These are phyloP conservation scores for Ensete glaucum DNA, from an alignment of 176 grass and related monocot genomes.

Conservation along the genomic window DNA sequence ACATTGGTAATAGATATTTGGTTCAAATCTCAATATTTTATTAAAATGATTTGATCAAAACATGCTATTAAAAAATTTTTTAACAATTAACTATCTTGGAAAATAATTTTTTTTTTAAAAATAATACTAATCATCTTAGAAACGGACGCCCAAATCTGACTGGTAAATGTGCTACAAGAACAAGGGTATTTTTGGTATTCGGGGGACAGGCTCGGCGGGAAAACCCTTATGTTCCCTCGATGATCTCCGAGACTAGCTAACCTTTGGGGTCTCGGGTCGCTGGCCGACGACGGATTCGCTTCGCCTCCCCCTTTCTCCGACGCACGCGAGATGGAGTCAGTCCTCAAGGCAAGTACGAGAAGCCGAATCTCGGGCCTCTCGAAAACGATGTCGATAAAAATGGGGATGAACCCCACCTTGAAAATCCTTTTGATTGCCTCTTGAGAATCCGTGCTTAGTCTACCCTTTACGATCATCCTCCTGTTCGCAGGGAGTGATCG, in stretches of 20 bases:
- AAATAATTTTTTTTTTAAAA: too few species aligned
- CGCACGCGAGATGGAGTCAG: constrained; percentile 35
- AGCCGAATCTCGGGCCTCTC: background rate
- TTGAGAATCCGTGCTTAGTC: background rate
- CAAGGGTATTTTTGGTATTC: background rate
- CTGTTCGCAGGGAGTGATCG: background rate
- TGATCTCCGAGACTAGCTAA: too few species aligned
- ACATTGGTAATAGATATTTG: too few species aligned
- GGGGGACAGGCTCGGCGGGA: background rate
- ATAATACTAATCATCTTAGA: too few species aligned
- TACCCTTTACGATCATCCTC: background rate
- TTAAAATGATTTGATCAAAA: too few species aligned
- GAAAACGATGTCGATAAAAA: background rate
- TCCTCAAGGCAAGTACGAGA: constrained; percentile 43
- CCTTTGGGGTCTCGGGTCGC: background rate
- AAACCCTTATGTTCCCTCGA: background rate
- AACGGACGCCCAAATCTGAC: too few species aligned
- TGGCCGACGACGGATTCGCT: background rate
- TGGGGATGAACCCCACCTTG: constrained; percentile 5
- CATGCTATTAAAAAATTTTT: too few species aligned
- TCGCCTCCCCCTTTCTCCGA: background rate
- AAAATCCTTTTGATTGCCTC: background rate
- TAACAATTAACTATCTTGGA: too few species aligned
- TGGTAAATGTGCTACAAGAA: background rate
- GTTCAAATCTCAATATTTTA: too few species aligned